A percentile compares a stretch with the other conserved stretches of the same genome.
Evolutionary conservation across 2,329 filamentous ascomycete species (phyloP).

Genomic region (Botrytis pseudocinerea): DNA sequence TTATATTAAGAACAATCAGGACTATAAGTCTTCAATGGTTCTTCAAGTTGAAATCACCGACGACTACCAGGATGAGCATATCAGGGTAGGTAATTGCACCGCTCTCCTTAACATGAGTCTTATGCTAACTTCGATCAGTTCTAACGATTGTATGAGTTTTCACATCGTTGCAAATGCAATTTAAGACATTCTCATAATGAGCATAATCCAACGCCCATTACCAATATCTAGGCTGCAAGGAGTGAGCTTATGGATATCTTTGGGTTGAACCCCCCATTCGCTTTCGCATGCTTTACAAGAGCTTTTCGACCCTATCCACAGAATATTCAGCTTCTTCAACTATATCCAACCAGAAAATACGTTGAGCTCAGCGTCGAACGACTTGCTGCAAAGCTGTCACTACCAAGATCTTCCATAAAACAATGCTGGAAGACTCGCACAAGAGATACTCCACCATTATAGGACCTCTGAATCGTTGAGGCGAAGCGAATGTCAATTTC

Average conservation of each 20-base stretch:
- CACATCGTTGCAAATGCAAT: neutral
- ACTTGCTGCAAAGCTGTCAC: neutral
- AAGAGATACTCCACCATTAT: rapidly evolving
- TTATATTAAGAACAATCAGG: slow-evolving; percentile 31
- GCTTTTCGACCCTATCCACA: neutral
- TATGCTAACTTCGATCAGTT: neutral
- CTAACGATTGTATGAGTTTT: neutral
- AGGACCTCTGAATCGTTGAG: neutral
- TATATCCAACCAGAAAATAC: neutral
- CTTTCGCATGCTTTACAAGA: neutral
- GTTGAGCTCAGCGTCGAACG: neutral
- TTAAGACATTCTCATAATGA: neutral
- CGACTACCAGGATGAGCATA: rapidly evolving
- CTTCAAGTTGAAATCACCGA: neutral
- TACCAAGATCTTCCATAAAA: rapidly evolving
- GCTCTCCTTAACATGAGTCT: neutral
- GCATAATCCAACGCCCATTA: rapidly evolving
- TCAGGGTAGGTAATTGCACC: neutral
- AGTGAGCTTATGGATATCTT: neutral
- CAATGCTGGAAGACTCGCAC: neutral
- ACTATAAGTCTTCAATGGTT: rapidly evolving
- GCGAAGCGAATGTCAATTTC: neutral
- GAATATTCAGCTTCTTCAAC: neutral
- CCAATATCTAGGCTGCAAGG: rapidly evolving
- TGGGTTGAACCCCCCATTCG: neutral